Base-by-base conservation (phyloP, 148 eudicot genomes). In the Arctostaphylos glauca region DNA sequence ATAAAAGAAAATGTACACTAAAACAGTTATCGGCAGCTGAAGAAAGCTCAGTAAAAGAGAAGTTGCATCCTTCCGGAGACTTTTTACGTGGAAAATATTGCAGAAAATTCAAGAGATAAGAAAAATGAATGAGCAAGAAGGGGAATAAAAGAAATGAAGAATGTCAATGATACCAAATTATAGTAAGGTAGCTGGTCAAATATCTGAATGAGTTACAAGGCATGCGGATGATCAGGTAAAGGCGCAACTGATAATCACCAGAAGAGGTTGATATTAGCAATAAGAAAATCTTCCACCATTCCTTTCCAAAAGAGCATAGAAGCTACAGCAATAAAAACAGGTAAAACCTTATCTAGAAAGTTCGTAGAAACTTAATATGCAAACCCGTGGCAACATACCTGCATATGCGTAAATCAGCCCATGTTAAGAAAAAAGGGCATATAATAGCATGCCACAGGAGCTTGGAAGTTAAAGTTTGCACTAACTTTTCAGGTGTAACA, bases 241-340 rank as follows among this genome's bases (percentile, higher is more conserved):
- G 15, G 9, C 23, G 7, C 25, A 73, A 73, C 53, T 18, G 8
- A 49, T 49, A n/a, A 9, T 75, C 3, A 8, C 58, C 13, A 6
- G 15, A 72, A 58, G 62, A 76, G 13, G 64, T 76, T 38, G 18
- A 54, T 54, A 25, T 76, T 15, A 16, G 79, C 3, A 13, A 76
- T 16, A 77, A 15, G 49, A 77, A 55, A 54, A 9, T 14, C 41
- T 76, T 76, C 52, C 5, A 8, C 12, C 44, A 15, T 76, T 54
- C 79, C 79, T 53, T 52, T 13, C 60, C 47, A 5, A 76, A 76
- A 76, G n/a, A 76, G 38, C 19, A n/a, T 49, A 55, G 77, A n/a
- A 48, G 38, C 77, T 74, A 48, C 13, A 18, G n/a, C 76, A 31
- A 44, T 44, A 48, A 50, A 19, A 75, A 50, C 47, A 74, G 25